phyloP scores from a whole-genome alignment of 306 rosid genomes.

The Trifolium repens region DNA sequence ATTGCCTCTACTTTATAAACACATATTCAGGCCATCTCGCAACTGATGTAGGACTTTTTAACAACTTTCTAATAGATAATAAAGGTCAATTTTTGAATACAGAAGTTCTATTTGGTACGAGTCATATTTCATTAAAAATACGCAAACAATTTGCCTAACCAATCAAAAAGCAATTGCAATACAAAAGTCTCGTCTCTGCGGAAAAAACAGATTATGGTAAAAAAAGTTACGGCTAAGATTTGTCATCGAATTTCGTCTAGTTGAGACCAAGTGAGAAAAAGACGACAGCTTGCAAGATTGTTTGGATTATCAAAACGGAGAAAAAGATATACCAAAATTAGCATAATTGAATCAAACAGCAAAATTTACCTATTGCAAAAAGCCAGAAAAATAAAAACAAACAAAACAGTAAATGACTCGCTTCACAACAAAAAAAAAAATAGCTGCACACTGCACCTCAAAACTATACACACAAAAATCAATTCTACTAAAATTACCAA shows the following conservation, averaged over 20 bases:
- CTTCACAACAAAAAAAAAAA: background rate
- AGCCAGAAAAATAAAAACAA: background rate
- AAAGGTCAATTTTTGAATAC: background rate
- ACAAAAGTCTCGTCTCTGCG: no score
- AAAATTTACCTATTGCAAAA: conserved; percentile 34
- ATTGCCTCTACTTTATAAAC: no score
- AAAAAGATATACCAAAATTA: background rate
- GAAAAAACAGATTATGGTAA: no score
- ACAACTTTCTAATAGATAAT: background rate
- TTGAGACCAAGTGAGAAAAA: conserved; percentile 6
- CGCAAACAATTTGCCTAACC: no score
- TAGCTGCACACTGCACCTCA: no score
- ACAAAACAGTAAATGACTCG: background rate
- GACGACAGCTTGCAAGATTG: conserved; percentile 10
- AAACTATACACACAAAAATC: background rate
- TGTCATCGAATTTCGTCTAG: background rate
- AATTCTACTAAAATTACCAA: background rate
- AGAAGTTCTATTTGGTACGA: no score
- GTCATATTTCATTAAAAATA: no score
- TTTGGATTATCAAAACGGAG: background rate
- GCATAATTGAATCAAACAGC: conserved; percentile 12
- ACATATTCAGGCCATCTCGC: no score
- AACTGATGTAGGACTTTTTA: no score
- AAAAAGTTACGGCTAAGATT: no score
- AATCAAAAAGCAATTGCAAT: no score